phyloP scores from a whole-genome alignment of 306 rosid species.

The Cicer pinnatifidum region DNA sequence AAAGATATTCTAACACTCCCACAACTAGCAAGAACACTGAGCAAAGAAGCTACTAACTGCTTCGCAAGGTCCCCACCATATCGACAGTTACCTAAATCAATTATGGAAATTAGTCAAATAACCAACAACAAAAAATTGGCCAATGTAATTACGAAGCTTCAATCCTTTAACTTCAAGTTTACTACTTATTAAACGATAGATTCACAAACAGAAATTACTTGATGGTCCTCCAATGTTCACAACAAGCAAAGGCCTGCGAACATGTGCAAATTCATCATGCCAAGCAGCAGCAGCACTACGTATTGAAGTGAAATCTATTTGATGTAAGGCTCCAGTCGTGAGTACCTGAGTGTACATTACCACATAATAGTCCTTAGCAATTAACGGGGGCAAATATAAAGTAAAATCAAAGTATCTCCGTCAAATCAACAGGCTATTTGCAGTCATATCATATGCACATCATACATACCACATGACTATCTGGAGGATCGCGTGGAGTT shows the following conservation, averaged over 20 bases:
- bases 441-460: conserved; percentile 20
- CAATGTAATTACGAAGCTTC: not conserved
- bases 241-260: conserved; percentile 83
- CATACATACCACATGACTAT: conserved; percentile 77
- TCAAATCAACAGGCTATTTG: conserved; percentile 18
- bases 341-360: conserved; percentile 66
- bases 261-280: conserved; percentile 81
- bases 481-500: conserved; percentile 89
- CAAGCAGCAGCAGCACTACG: conserved; percentile 81
- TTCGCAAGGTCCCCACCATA: conserved; percentile 87
- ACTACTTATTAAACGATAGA: conserved; percentile 33
- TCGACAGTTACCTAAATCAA: conserved; percentile 72
- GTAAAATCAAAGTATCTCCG: conserved; percentile 33
- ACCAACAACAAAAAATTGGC: not conserved
- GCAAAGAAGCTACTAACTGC: conserved; percentile 70
- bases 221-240: conserved; percentile 88
- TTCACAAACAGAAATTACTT: conserved; percentile 55
- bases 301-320: conserved; percentile 78
- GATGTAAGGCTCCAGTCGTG: conserved; percentile 86
- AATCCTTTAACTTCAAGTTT: not conserved
- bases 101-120: conserved; percentile 37
- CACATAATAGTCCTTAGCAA: conserved; percentile 26
- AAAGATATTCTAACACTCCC: conserved; percentile 93
- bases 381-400: conserved; percentile 35
- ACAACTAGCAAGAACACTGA: conserved; percentile 72